phyloP scores from a whole-genome alignment of 2,329 filamentous ascomycete species.

The Colletotrichum chrysophilum region DNA sequence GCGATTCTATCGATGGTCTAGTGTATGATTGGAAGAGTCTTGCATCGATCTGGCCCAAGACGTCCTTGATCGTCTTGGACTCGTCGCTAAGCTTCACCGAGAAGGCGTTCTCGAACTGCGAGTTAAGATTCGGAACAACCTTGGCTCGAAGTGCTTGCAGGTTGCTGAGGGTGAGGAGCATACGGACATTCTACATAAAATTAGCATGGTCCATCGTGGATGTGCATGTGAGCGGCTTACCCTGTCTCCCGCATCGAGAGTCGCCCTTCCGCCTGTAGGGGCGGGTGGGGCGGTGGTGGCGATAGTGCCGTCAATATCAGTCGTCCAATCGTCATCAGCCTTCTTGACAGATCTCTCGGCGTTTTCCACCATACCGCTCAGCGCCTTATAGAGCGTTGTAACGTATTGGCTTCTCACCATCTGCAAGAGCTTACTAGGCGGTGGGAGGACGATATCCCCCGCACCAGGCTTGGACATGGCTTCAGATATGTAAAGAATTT shows the following conservation, averaged over 20 bases:
- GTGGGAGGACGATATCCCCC: conserved; percentile 81
- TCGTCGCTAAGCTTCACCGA: conserved; percentile 94
- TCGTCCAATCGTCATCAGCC: conserved; percentile 66
- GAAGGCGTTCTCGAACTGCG: conserved; percentile 92
- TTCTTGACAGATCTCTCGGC: conserved; percentile 77
- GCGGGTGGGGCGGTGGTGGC: conserved; percentile 36
- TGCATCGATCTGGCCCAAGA: conserved; percentile 87
- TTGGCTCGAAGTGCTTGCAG: conserved; percentile 82
- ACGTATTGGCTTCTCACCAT: conserved; percentile 94
- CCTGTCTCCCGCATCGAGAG: conserved; percentile 60
- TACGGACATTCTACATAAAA: conserved; percentile 76
- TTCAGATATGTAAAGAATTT: conserved; percentile 91
- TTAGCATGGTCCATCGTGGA: conserved; percentile 24
- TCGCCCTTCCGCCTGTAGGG: conserved; percentile 46
- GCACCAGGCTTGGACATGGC: conserved; percentile 77
- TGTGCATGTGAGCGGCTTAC: conserved; percentile 42
- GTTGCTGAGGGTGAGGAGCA: conserved; percentile 93
- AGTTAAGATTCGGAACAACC: conserved; percentile 85
- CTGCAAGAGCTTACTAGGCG: conserved; percentile 84
- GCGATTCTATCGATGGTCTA: conserved; percentile 70
- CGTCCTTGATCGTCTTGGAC: conserved; percentile 88
- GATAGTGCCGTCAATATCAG: conserved; percentile 48
- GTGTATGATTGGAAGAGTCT: conserved; percentile 94
- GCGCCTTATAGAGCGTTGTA: conserved; percentile 88
- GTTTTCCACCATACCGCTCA: conserved; percentile 97